Percentiles rank a stretch among this genome's conserved stretches.
Conservation (phyloP, 176 grass and related monocot species). For the Carex littledalei region DNA sequence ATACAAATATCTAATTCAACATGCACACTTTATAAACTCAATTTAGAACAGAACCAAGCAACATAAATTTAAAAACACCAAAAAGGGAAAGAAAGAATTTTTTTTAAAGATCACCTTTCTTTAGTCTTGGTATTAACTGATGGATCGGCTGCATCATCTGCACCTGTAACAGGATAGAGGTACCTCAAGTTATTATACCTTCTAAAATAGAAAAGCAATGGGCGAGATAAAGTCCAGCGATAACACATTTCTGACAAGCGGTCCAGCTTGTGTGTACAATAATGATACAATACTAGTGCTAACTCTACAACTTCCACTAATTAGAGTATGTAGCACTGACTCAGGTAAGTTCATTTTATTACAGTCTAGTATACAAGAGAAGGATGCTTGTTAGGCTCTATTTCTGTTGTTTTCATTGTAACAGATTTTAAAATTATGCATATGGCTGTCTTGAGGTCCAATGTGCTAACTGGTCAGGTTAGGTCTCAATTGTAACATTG, state of each 20-base stretch:
- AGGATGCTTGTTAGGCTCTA: not conserved
- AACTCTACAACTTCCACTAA: not conserved
- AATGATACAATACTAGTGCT: not conserved
- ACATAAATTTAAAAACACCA: not conserved
- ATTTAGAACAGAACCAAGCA: not conserved
- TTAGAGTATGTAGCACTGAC: not conserved
- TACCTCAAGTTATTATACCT: not conserved
- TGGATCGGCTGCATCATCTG: not conserved
- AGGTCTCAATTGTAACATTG: not conserved
- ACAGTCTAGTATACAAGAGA: not conserved
- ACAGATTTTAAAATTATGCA: not conserved
- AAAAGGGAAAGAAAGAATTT: not conserved
- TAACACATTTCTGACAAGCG: not conserved
- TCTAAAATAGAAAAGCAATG: not conserved
- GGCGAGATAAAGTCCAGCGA: not conserved
- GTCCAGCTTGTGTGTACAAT: not conserved
- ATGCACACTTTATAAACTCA: not conserved
- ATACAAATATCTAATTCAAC: not conserved
- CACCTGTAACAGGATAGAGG: constrained; percentile 10
- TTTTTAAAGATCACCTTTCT: constrained; percentile 25
- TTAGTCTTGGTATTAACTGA: constrained; percentile 18
- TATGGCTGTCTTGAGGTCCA: no score
- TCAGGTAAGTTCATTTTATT: not conserved
- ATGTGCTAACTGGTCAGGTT: not conserved
- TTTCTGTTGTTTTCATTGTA: not conserved